Base-by-base conservation (phyloP, 768 basidiomycete species). In the Dacryopinax spathularia region DNA sequence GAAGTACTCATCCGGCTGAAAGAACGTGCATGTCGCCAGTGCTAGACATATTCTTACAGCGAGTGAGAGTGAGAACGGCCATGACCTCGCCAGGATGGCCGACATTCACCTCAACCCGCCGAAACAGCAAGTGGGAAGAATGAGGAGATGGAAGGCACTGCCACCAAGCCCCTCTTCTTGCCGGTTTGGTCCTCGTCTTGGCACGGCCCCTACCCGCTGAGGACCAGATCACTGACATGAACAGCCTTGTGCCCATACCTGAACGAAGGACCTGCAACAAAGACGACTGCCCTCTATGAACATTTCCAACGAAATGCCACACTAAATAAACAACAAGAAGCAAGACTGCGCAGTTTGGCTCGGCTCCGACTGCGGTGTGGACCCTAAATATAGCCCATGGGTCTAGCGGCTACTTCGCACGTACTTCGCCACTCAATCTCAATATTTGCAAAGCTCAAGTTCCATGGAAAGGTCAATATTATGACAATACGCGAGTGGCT, bases 1-100 rank as follows among this genome's bases (percentile, higher is more conserved):
- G 69, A 88, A 97, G 74, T 89, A 95, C 74, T 98, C 96, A 73
- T 99, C 96, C 9, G 96, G 93, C 72, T 97, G 94, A 72, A 98
- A 98, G 76, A 88, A 89, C 2, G 93, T 91, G 62, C 81, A 80
- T 0, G 91, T 93, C 37, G 76, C 74, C 33, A 94, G 71, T 0
- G 90, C 86, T 48, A 70, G 64, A 7, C 71, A 7, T 7, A 71
- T 63, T 1, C 75, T 72, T 56, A 76, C 33, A 0, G 63, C 18
- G 61, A 75, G 64, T 2, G 72, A 62, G 33, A 71, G n/a, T 3
- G 67, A 36, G 18, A 71, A 48, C 25, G 69, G 65, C 12, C n/a
- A 25, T 60, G 15, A 34, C 34, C 16, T 7, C 9, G 13, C 33
- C 20, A 35, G 34, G 34, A 15, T 33, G 60, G 34, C 60, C 3